Percentiles rank a stretch among this genome's conserved stretches.
Evolutionary conservation across 345 rosid genomes (phyloP).

Genomic region (Schrenkiella parvula): DNA sequence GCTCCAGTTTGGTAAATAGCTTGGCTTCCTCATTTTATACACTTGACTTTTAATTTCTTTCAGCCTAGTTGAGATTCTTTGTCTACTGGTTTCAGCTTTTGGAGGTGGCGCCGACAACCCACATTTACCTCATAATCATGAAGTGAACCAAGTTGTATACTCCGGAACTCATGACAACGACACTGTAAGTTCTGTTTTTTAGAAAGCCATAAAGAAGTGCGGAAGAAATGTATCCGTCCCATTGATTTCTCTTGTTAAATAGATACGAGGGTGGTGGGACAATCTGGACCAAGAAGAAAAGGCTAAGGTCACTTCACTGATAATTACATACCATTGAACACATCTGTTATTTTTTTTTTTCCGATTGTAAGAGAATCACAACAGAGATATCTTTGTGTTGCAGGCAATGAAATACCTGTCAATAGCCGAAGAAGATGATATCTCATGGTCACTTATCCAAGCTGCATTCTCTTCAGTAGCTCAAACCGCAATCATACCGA

Average conservation of each 20-base stretch:
- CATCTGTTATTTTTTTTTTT: not conserved
- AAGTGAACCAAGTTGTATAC: slow-evolving; percentile 85
- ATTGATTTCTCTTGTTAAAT: slow-evolving; percentile 7
- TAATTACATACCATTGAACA: not conserved
- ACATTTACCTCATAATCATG: slow-evolving; percentile 94
- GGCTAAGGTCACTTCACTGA: slow-evolving; percentile 39
- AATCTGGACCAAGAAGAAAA: slow-evolving; percentile 55
- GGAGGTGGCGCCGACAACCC: slow-evolving; percentile 81
- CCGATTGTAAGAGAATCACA: not conserved
- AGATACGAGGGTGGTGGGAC: slow-evolving; percentile 94
- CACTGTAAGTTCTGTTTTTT: slow-evolving; percentile 45
- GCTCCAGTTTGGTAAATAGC: slow-evolving; percentile 76
- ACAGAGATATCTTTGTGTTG: not conserved
- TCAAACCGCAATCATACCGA: slow-evolving; percentile 66
- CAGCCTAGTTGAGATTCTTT: not conserved
- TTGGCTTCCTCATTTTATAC: not conserved
- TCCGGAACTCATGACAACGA: slow-evolving; percentile 99
- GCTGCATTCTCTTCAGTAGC: slow-evolving; percentile 71
- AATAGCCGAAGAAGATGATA: slow-evolving; percentile 47
- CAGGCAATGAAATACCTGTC: slow-evolving; percentile 71
- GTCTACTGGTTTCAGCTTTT: slow-evolving; percentile 49
- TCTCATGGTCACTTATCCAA: slow-evolving; percentile 63
- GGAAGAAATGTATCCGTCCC: not conserved
- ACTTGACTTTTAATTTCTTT: not conserved
- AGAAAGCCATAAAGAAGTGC: not conserved